A percentile compares a stretch with the other conserved stretches of the same genome.
Evolutionary conservation across 257 asterid genomes (phyloP).

Genomic region (Nicotiana attenuata): DNA sequence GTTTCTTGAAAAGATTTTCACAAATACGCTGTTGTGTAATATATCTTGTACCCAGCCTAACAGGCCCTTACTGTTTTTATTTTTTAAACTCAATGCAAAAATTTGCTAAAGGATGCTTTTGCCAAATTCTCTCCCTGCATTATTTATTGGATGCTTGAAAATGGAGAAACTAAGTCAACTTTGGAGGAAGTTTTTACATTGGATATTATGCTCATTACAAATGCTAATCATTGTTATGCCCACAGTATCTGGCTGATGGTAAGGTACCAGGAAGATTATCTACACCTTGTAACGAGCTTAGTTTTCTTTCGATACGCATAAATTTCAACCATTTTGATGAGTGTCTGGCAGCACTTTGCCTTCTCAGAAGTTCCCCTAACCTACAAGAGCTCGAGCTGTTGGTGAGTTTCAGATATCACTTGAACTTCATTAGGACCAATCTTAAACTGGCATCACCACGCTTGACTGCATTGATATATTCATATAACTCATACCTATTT

Average conservation of each 20-base stretch:
- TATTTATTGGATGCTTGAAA: neutral
- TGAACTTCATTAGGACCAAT: neutral
- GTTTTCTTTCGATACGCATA: slow-evolving; percentile 71
- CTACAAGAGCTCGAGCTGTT: slow-evolving; percentile 88
- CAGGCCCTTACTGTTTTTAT: neutral
- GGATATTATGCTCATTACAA: neutral
- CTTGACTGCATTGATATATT: neutral
- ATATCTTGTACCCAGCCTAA: neutral
- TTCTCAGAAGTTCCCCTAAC: slow-evolving; percentile 86
- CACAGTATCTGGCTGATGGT: slow-evolving; percentile 86
- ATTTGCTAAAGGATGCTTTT: neutral
- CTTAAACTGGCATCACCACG: neutral
- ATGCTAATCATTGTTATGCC: neutral
- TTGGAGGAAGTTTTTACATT: neutral
- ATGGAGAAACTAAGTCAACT: neutral
- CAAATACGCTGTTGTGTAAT: neutral
- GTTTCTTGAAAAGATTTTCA: neutral
- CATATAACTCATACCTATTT: neutral
- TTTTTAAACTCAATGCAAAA: neutral
- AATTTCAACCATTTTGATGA: slow-evolving; percentile 66
- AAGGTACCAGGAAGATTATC: slow-evolving; percentile 67
- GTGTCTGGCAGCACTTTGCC: slow-evolving; percentile 74
- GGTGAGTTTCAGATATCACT: slow-evolving; percentile 42
- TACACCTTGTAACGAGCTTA: slow-evolving; percentile 61
- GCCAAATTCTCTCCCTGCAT: neutral